Percentiles rank a stretch among this genome's conserved stretches.
These are phyloP conservation scores for Leccinum colubrinum DNA, from an alignment of 1,284 basidiomycete genomes.

Conservation along the genomic window DNA sequence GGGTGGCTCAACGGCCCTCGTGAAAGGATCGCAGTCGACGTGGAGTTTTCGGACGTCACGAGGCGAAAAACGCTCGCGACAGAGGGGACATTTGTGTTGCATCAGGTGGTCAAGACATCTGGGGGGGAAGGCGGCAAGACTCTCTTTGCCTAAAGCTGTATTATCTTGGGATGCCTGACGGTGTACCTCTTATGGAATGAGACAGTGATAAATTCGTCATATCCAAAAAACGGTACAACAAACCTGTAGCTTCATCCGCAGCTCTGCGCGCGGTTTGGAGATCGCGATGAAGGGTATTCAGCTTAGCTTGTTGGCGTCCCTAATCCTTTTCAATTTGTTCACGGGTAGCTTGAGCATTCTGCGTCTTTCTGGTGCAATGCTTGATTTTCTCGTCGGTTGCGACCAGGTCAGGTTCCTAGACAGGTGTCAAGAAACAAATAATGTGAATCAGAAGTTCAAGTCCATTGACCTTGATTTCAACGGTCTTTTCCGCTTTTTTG, in stretches of 20 bases:
- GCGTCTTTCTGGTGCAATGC: conserved; percentile 78
- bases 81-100: conserved; percentile 36
- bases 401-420: conserved; percentile 78
- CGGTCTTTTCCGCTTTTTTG: conserved; percentile 78
- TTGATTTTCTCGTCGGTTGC: conserved; percentile 84
- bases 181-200: conserved; percentile 59
- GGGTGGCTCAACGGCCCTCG: conserved; percentile 1
- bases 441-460: neutral
- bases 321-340: conserved; percentile 72
- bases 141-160: conserved; percentile 78
- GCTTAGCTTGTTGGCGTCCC: conserved; percentile 60
- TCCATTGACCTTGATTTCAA: conserved; percentile 76
- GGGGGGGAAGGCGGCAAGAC: conserved; percentile 40
- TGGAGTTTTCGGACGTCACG: conserved; percentile 34
- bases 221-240: conserved; percentile 3
- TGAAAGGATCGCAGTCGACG: conserved; percentile 25
- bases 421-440: neutral
- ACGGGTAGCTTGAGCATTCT: conserved; percentile 63
- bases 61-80: conserved; percentile 31
- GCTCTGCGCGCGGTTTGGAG: conserved; percentile 65
- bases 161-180: conserved; percentile 73
- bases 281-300: conserved; percentile 62
- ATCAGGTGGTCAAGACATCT: conserved; percentile 34
- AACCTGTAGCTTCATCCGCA: conserved; percentile 79
- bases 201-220: neutral